These are phyloP conservation scores for Vachellia pachyceras DNA, from an alignment of 306 rosid species.

Conservation along the genomic window DNA sequence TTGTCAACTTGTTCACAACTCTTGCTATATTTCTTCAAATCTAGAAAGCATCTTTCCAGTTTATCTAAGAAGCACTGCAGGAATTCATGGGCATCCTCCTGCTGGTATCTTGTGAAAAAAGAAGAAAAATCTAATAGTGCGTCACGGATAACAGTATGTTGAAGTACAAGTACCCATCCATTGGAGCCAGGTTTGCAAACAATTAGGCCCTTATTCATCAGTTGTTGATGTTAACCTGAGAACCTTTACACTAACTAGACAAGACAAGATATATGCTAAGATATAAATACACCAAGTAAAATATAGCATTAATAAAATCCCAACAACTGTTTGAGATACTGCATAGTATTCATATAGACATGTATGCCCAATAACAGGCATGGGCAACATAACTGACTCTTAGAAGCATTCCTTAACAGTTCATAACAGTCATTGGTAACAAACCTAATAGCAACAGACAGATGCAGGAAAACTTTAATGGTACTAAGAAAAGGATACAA, in stretches of 20 bases:
- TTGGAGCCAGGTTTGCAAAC: neutral
- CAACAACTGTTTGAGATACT: neutral
- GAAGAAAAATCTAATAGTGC: constrained; percentile 64
- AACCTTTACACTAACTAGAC: neutral
- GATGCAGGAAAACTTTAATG: neutral
- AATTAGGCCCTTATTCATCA: neutral
- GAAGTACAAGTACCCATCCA: neutral
- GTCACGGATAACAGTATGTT: constrained; percentile 60
- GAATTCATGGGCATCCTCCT: constrained; percentile 97
- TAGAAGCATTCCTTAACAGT: neutral
- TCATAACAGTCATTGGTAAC: neutral
- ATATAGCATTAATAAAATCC: neutral
- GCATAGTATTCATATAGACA: neutral
- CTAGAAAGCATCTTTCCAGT: constrained; percentile 61
- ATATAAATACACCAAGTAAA: neutral
- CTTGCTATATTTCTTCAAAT: constrained; percentile 37
- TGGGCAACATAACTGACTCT: neutral
- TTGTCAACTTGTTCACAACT: constrained; percentile 45
- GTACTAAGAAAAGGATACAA: constrained; percentile 63
- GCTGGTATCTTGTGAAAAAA: constrained; percentile 65
- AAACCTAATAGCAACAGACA: neutral
- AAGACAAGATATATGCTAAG: neutral
- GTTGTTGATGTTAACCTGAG: neutral
- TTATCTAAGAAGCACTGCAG: constrained; percentile 84
- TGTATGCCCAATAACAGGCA: neutral